Evolutionary conservation across 2,329 filamentous ascomycete species (phyloP).

Genomic region (Penicillium sp.): DNA sequence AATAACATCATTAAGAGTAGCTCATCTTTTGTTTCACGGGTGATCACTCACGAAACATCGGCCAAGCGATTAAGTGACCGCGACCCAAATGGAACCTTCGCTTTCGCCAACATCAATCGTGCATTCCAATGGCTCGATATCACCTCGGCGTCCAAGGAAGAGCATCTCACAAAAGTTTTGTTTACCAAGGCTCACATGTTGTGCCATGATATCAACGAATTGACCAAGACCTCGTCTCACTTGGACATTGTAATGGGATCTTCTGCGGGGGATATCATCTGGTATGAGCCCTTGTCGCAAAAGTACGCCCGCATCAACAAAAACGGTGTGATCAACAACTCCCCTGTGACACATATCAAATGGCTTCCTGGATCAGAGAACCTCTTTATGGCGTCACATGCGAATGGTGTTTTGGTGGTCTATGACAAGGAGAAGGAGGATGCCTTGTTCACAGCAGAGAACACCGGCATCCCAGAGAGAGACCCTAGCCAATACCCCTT

Average conservation of each 20-base stretch:
- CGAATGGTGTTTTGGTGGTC: conserved; percentile 85
- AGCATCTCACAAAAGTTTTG: conserved; percentile 91
- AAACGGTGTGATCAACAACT: conserved; percentile 86
- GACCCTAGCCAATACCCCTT: conserved; percentile 47
- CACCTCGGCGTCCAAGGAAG: conserved; percentile 68
- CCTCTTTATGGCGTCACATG: conserved; percentile 86
- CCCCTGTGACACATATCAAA: conserved; percentile 79
- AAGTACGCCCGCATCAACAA: conserved; percentile 96
- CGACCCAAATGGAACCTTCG: conserved; percentile 75
- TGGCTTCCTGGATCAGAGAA: conserved; percentile 96
- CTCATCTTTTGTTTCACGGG: conserved; percentile 95
- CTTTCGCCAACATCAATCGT: conserved; percentile 93
- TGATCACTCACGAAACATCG: conserved; percentile 83
- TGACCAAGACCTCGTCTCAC: conserved; percentile 77
- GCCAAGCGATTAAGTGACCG: conserved; percentile 78
- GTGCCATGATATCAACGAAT: conserved; percentile 85
- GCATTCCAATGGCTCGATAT: conserved; percentile 96
- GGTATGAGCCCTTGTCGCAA: conserved; percentile 96
- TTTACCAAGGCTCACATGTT: conserved; percentile 96
- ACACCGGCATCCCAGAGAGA: conserved; percentile 29
- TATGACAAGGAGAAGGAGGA: conserved; percentile 99
- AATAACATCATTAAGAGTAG: conserved; percentile 99
- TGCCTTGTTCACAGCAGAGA: conserved; percentile 72
- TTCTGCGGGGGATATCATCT: conserved; percentile 94
- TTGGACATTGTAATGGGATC: conserved; percentile 94